These are phyloP conservation scores for Aspergillus bridgeri DNA, from an alignment of 495 filamentous ascomycete species.

Conservation along the genomic window DNA sequence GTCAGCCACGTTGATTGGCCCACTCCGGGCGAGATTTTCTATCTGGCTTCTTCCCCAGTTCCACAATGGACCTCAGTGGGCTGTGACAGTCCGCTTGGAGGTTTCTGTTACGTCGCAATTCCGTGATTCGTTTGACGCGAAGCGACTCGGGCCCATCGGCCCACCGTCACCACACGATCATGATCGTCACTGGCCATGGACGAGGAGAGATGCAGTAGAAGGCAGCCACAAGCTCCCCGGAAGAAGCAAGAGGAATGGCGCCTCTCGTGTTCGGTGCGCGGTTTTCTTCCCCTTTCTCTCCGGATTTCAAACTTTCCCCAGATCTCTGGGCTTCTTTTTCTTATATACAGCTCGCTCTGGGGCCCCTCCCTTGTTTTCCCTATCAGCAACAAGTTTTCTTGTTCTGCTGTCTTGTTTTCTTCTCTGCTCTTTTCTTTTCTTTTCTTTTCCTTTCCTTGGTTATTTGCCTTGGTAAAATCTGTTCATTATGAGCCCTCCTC, in stretches of 20 bases:
- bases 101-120: constrained; percentile 25
- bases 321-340: not conserved
- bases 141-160: constrained; percentile 8
- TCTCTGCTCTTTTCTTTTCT: not conserved
- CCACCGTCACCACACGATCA: constrained; percentile 12
- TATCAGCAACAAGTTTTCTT: not conserved
- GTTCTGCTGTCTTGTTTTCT: constrained; percentile 5
- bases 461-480: not conserved
- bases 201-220: not conserved
- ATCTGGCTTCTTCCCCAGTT: constrained; percentile 7
- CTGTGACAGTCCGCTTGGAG: not conserved
- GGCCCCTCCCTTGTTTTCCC: not conserved
- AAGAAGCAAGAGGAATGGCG: not conserved
- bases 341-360: not conserved
- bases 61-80: constrained; percentile 3
- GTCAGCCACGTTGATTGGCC: not conserved
- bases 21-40: not conserved
- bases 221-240: not conserved
- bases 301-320: not conserved
- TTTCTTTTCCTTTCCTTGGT: not conserved
- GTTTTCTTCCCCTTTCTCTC: not conserved
- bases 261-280: not conserved
- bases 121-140: constrained; percentile 20
- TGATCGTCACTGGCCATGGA: constrained; percentile 9
- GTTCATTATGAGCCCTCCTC: constrained; percentile 14